These are phyloP conservation scores for Globisporangium echinulatum DNA, from an alignment of 352 stramenopile species.

Conservation along the genomic window DNA sequence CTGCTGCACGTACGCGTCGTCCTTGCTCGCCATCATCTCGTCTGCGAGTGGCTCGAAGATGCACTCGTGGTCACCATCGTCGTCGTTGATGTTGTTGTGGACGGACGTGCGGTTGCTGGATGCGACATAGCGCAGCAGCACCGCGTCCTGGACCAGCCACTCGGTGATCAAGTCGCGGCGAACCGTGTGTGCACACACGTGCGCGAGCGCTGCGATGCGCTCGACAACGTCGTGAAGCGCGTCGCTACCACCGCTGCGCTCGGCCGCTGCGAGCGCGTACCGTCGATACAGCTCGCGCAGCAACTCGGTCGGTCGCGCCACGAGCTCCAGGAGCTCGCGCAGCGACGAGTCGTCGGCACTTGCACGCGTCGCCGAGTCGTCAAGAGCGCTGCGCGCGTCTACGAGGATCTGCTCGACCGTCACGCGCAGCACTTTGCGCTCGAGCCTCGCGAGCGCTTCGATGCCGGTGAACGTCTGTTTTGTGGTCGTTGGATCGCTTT, in stretches of 20 bases:
- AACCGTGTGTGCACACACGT: slow-evolving; percentile 18
- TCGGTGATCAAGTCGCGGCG: slow-evolving; percentile 35
- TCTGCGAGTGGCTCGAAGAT: slow-evolving; percentile 26
- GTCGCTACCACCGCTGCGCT: slow-evolving; percentile 10
- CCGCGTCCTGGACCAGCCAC: slow-evolving; percentile 44
- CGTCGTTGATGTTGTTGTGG: background rate
- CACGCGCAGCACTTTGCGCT: slow-evolving; percentile 32
- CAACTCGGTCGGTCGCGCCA: slow-evolving; percentile 27
- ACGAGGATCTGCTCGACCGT: slow-evolving; percentile 32
- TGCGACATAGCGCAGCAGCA: slow-evolving; percentile 9
- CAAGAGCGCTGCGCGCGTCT: too few species aligned
- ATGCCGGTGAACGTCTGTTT: slow-evolving; percentile 32
- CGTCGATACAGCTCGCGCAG: slow-evolving; percentile 40
- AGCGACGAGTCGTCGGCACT: slow-evolving; percentile 10
- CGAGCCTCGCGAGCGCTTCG: slow-evolving; percentile 23
- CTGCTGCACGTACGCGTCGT: slow-evolving; percentile 27
- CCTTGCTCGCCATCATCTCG: slow-evolving; percentile 21
- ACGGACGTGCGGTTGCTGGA: background rate
- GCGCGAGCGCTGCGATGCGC: slow-evolving; percentile 25
- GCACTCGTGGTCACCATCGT: slow-evolving; percentile 1
- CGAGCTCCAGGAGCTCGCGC: slow-evolving; percentile 21
- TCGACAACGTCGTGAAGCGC: slow-evolving; percentile 24
- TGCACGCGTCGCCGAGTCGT: background rate
- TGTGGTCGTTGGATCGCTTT: background rate
- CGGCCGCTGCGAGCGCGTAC: slow-evolving; percentile 30